Base-by-base conservation (phyloP, 2,329 filamentous ascomycete genomes). In the Venturia nashicola region DNA sequence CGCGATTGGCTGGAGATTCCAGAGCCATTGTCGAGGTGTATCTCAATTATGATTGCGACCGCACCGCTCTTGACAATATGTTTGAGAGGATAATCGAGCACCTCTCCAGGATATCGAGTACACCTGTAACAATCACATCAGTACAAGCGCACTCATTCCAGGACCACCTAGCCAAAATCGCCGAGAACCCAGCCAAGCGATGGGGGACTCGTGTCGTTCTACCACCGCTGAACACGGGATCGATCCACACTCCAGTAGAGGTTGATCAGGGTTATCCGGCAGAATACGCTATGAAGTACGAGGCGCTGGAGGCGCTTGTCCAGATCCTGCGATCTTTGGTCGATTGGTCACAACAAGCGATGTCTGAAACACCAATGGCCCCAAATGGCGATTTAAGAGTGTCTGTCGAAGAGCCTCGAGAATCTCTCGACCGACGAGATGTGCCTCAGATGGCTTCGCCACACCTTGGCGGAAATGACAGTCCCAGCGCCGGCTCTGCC, bases 21-120 rank as follows among this genome's bases (percentile, higher is more conserved):
- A 84, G 90, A 68, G 92, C 91, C 0, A 75, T 99, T 60, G 94
- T 99, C 18, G 94, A 99, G 75, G 88, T 92, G 16, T 99, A 99
- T 75, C 83, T 99, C 67, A 99, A 99, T 75, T 99, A 99, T 72
- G 94, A 99, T 73, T 99, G 94, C 76, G 95, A 97, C 71, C 84
- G 93, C 66, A 91, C 91, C 48, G 86, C 86, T 11, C 84, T 97
- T 65, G 93, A 97, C 76, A 99, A 99, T 75, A 94, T 97, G 75
- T 99, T 96, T 74, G 94, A 99, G 75, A 80, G 83, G 69, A 87
- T 97, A 63, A 92, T 99, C 61, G 95, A 99, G 73, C 91, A 97
- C 74, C 79, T 99, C 20, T 94, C 93, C 40, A 88, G 88, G 69
- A 89, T 96, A 69, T 90, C 91, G 1, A 94, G 89, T 62, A 82